Conservation (phyloP, 2,329 filamentous ascomycete species). For the Sporothrix humicola region DNA sequence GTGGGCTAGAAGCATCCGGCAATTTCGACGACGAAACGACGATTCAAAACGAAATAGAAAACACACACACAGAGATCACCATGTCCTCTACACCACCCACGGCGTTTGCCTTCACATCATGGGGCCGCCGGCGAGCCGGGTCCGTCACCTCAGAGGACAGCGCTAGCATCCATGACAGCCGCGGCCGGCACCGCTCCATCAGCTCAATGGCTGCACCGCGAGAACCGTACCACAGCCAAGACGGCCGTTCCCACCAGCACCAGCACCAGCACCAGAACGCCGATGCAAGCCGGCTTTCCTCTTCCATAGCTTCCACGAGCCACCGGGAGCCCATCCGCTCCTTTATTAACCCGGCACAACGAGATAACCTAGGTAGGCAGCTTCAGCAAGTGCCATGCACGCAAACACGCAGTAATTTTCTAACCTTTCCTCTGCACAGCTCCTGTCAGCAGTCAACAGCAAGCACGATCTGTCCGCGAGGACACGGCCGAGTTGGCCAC, state of each 20-base stretch:
- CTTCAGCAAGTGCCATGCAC: background rate
- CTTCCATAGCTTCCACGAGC: slow-evolving; percentile 49
- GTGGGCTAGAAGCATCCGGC: slow-evolving; percentile 18
- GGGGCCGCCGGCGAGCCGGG: slow-evolving; percentile 51
- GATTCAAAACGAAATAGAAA: slow-evolving; percentile 31
- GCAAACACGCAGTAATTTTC: background rate
- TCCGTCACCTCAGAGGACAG: slow-evolving; percentile 43
- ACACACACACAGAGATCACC: slow-evolving; percentile 24
- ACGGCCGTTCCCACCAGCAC: slow-evolving; percentile 33
- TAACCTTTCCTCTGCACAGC: slow-evolving; percentile 44
- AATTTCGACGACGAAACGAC: background rate
- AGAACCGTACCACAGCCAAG: slow-evolving; percentile 32
- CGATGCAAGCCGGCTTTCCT: slow-evolving; percentile 45
- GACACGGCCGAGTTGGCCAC: slow-evolving; percentile 86
- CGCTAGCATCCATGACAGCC: slow-evolving; percentile 25
- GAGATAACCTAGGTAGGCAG: slow-evolving; percentile 61
- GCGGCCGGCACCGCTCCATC: slow-evolving; percentile 38
- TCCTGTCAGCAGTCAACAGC: slow-evolving; percentile 71
- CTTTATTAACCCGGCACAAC: slow-evolving; percentile 70
- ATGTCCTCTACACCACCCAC: slow-evolving; percentile 53
- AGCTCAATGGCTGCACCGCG: slow-evolving; percentile 44
- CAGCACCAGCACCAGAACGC: slow-evolving; percentile 36
- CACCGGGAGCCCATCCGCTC: slow-evolving; percentile 72
- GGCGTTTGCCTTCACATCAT: slow-evolving; percentile 55
- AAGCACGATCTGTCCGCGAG: slow-evolving; percentile 79